phyloP scores from a whole-genome alignment of 2,329 filamentous ascomycete species.

The Leptographium lundbergii region DNA sequence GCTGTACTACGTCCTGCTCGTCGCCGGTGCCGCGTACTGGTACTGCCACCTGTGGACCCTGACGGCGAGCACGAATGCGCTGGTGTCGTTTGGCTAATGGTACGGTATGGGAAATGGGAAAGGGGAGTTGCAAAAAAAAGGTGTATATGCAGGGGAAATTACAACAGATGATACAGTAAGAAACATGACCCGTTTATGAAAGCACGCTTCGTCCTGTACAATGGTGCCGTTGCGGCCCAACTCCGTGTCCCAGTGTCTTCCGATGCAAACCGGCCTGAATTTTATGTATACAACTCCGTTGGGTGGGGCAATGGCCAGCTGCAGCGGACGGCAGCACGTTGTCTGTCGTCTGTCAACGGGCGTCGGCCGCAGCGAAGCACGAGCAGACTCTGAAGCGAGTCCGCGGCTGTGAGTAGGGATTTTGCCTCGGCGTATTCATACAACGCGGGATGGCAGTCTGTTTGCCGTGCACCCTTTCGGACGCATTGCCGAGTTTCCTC shows the following conservation, averaged over 20 bases:
- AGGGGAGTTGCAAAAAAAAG: not conserved
- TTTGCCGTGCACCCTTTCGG: too few relatives aligned
- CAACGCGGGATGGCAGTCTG: not conserved
- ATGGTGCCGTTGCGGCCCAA: not conserved
- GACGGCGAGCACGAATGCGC: slow-evolving; percentile 48
- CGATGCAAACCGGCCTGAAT: not conserved
- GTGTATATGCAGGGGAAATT: not conserved
- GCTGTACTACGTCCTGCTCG: slow-evolving; percentile 65
- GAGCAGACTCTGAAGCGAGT: not conserved
- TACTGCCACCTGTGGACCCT: slow-evolving; percentile 57
- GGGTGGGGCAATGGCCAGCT: not conserved
- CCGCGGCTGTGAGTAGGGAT: not conserved
- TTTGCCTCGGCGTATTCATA: not conserved
- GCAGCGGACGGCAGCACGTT: too few relatives aligned
- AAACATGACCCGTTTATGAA: not conserved
- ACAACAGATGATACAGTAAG: not conserved
- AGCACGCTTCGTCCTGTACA: not conserved
- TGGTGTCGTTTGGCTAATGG: slow-evolving; percentile 19
- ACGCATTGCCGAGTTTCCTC: not conserved
- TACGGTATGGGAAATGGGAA: too few relatives aligned
- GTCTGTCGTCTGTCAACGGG: not conserved
- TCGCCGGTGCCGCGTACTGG: slow-evolving; percentile 60
- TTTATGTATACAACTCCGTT: not conserved
- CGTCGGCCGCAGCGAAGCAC: not conserved
- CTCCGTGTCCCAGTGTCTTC: not conserved